These are phyloP conservation scores for Pilatotrama ljubarskyi DNA, from an alignment of 768 basidiomycete genomes.

Conservation along the genomic window DNA sequence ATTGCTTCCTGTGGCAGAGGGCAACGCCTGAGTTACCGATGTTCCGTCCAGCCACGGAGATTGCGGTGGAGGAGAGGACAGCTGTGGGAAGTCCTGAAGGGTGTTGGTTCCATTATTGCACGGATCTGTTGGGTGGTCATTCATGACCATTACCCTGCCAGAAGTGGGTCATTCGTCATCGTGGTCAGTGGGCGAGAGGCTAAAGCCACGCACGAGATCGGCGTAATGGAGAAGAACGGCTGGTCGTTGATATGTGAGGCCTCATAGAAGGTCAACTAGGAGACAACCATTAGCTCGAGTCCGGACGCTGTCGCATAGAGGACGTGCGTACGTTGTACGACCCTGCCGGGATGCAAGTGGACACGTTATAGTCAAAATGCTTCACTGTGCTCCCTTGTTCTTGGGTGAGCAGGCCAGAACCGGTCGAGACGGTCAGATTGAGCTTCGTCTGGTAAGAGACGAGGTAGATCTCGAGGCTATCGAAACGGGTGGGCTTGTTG, in stretches of 20 bases:
- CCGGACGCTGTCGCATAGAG: too few species aligned
- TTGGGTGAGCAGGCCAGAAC: conserved; percentile 39
- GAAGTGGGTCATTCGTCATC: background rate
- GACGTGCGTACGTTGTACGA: conserved; percentile 42
- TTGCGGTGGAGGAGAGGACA: conserved; percentile 23
- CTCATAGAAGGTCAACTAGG: conserved; percentile 53
- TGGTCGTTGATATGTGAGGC: conserved; percentile 38
- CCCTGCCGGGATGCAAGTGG: conserved; percentile 43
- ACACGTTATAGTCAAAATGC: conserved; percentile 39
- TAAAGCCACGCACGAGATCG: conserved; percentile 37
- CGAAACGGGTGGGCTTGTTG: conserved; percentile 37
- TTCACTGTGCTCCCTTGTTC: conserved; percentile 47
- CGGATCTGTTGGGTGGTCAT: conserved; percentile 17
- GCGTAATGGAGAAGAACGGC: conserved; percentile 44
- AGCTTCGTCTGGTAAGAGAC: conserved; percentile 40
- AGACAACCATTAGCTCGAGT: too few species aligned
- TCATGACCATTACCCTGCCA: conserved; percentile 13
- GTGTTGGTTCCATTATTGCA: conserved; percentile 28
- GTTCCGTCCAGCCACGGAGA: conserved; percentile 30
- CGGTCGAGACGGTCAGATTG: conserved; percentile 48
- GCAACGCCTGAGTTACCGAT: conserved; percentile 15
- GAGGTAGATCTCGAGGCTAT: conserved; percentile 46
- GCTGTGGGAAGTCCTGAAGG: conserved; percentile 28
- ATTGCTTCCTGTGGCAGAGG: conserved; percentile 14
- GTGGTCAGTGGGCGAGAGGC: conserved; percentile 16